Evolutionary conservation across 495 filamentous ascomycete species (phyloP), one percentile per base, ranked within the genome.

Genomic region (Daldinia childiae): DNA sequence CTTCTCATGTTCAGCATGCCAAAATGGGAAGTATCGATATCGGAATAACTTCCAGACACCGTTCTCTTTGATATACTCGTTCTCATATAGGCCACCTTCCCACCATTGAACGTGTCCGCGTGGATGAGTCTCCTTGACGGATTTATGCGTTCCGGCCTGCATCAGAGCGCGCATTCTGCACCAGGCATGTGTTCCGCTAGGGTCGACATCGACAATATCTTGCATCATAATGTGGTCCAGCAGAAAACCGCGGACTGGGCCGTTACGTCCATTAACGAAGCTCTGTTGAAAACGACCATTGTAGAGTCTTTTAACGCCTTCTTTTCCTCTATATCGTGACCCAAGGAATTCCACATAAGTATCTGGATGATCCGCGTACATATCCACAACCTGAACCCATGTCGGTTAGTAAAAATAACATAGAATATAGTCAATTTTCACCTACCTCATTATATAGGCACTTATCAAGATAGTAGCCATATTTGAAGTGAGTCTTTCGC

Each of bases 401-500:
- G 14, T 45, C 12, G n/a, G 45, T 60, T 36, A 72, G 56, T 61
- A 66, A 14, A 15, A 38, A 11, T 43, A 48, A 41, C 60, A 32
- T 41, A 48, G 43, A 32, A 36, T 29, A 11, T 45, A 19, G 26
- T 4, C 52, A n/a, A 15, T 39, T 4, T 51, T 29, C 2, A 41
- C 76, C 57, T 59, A 80, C 84, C 76, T 87, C 82, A 63, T 87
- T 82, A 79, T 87, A 87, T 1, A 87, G 78, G 64, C 86, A 87
- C 58, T 87, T 87, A 77, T 87, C 86, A 45, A 87, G 81, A 69
- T 87, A 87, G 76, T 87, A 87, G 56, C 86, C 86, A 71, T 87
- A 87, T 70, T 86, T 86, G 80, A 79, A 81, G 68, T 87, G 85
- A 6, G 82, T 76, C 65, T 87, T 87, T 68, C 83, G 81, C 36